These are phyloP conservation scores for Zygosaccharomyces gambellarensis DNA, from an alignment of 805 yeast genomes.

Conservation along the genomic window DNA sequence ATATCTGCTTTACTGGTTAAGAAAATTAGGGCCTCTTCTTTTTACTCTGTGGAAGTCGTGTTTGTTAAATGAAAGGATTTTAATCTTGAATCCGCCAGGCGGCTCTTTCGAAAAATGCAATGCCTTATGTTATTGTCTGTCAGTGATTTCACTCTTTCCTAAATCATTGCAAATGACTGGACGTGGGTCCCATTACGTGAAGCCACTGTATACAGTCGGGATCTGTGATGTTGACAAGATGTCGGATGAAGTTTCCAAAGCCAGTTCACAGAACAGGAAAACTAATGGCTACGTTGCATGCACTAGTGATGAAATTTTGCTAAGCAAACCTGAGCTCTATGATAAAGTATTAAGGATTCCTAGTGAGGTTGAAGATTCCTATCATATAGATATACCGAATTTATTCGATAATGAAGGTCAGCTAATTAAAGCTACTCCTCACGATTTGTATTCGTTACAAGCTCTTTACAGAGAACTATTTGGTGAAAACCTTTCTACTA, in stretches of 20 bases:
- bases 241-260: conserved; percentile 15
- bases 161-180: conserved; percentile 5
- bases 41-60: conserved; percentile 34
- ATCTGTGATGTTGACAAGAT: conserved; percentile 19
- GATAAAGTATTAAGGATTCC: conserved; percentile 26
- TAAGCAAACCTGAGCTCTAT: conserved; percentile 23
- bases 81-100: conserved; percentile 27
- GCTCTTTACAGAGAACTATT: conserved; percentile 9
- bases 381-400: conserved; percentile 10
- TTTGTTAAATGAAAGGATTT: conserved; percentile 24
- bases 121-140: conserved; percentile 27
- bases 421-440: conserved; percentile 26
- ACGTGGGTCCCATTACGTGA: conserved; percentile 11
- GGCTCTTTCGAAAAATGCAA: conserved; percentile 29
- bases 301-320: conserved; percentile 31
- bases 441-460: conserved; percentile 22
- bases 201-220: conserved; percentile 24
- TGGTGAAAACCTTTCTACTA: conserved; percentile 17
- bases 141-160: conserved; percentile 19
- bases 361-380: conserved; percentile 3
- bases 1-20: conserved; percentile 25
- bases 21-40: conserved; percentile 32
- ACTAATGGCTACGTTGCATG: conserved; percentile 27
- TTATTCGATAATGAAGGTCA: conserved; percentile 15
- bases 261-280: conserved; percentile 5